Conservation (phyloP, 2,329 filamentous ascomycete genomes). For the Tolypocladium ophioglossoides region DNA sequence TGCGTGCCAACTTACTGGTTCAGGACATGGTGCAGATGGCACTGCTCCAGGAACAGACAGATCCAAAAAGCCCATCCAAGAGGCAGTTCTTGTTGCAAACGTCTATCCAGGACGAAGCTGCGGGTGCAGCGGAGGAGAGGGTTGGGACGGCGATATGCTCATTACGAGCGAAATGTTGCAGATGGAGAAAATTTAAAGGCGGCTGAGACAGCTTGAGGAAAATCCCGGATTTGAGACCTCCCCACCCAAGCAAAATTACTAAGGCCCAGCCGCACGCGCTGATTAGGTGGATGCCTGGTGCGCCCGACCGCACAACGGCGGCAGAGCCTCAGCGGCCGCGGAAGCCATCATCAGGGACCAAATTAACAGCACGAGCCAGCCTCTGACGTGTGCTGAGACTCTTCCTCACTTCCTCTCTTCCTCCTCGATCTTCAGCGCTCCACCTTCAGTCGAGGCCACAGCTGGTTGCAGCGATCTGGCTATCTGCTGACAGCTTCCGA, state of each 20-base stretch:
- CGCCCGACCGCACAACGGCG: too few relatives aligned
- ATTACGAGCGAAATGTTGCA: background rate
- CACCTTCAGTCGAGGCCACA: background rate
- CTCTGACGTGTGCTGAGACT: background rate
- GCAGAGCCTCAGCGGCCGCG: background rate
- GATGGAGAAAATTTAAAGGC: background rate
- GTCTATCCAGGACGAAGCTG: background rate
- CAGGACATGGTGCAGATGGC: slow-evolving; percentile 18
- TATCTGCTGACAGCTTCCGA: background rate
- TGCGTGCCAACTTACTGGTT: slow-evolving; percentile 14
- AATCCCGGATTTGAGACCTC: background rate
- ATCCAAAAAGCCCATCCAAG: background rate
- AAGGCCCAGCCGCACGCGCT: background rate
- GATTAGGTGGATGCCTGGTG: background rate
- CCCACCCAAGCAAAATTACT: background rate
- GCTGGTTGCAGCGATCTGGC: background rate
- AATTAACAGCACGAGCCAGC: background rate
- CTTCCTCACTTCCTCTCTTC: too few relatives aligned
- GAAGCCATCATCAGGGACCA: background rate
- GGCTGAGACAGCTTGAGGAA: background rate
- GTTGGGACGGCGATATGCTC: background rate
- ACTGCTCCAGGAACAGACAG: slow-evolving; percentile 2
- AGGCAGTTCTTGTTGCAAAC: background rate
- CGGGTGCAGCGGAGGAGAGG: background rate
- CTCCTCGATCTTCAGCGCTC: background rate